Evolutionary conservation across 1,284 basidiomycete species (phyloP).

Genomic region (Sanghuangporus baumii): DNA sequence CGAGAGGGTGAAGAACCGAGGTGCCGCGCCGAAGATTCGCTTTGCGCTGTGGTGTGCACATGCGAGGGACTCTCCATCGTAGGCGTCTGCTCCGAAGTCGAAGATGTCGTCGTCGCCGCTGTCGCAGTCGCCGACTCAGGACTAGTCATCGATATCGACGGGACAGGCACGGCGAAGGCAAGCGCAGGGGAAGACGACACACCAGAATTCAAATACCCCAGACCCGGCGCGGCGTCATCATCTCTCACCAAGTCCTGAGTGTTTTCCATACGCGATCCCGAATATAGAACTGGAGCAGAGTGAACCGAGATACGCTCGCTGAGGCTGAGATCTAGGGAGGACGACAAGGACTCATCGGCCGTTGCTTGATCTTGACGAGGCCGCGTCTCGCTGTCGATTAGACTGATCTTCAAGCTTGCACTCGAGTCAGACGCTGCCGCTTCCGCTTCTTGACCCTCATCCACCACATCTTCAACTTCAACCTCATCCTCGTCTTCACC

Average conservation of each 20-base stretch:
- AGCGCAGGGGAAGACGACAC: not conserved
- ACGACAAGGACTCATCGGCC: not conserved
- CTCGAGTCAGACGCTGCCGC: slow-evolving; percentile 9
- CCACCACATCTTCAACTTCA: slow-evolving; percentile 21
- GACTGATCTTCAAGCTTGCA: slow-evolving; percentile 4
- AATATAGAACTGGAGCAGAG: not conserved
- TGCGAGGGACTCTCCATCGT: slow-evolving; percentile 10
- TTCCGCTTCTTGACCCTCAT: slow-evolving; percentile 11
- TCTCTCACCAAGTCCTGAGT: not conserved
- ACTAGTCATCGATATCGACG: slow-evolving; percentile 15
- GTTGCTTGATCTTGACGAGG: not conserved
- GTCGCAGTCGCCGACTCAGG: not conserved
- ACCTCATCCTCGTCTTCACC: slow-evolving; percentile 32
- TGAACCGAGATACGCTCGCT: slow-evolving; percentile 1
- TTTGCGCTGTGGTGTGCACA: not conserved
- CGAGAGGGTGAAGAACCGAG: slow-evolving; percentile 21
- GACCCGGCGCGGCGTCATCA: not conserved
- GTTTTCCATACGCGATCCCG: not conserved
- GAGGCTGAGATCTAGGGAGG: slow-evolving; percentile 10
- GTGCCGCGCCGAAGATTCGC: not conserved
- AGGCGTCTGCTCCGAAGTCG: slow-evolving; percentile 7
- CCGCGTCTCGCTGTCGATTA: not conserved
- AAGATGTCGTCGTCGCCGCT: not conserved
- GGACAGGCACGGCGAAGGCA: not conserved
- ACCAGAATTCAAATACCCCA: not conserved